Conservation (phyloP, 2,329 filamentous ascomycete species). For the Paecilomyces sp. region DNA sequence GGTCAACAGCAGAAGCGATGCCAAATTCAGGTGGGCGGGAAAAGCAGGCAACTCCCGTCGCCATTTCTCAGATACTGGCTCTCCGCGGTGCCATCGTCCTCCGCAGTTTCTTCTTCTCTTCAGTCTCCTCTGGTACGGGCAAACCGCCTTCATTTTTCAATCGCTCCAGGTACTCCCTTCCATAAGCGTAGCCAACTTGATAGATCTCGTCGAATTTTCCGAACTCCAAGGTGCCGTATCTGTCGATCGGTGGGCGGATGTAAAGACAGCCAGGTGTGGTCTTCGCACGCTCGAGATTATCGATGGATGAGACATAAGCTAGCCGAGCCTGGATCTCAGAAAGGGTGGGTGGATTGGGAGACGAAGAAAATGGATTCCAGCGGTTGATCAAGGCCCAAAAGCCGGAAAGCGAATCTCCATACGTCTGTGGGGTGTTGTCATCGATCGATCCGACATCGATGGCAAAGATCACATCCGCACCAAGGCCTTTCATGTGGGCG, state of each 20-base stretch:
- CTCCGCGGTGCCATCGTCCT: conserved; percentile 73
- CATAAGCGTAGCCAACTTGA: conserved; percentile 77
- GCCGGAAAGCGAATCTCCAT: conserved; percentile 89
- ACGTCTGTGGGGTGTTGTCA: conserved; percentile 83
- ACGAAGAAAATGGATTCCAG: conserved; percentile 89
- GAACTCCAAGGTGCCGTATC: conserved; percentile 92
- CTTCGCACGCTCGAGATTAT: conserved; percentile 91
- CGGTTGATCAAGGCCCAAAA: conserved; percentile 93
- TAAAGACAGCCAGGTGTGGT: conserved; percentile 85
- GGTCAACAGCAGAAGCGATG: background rate
- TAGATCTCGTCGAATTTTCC: conserved; percentile 98
- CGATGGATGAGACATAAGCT: conserved; percentile 90
- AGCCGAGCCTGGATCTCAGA: conserved; percentile 93
- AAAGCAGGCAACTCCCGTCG: background rate
- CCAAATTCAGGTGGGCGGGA: background rate
- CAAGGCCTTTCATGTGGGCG: conserved; percentile 90
- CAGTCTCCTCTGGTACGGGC: conserved; percentile 62
- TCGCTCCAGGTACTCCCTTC: conserved; percentile 68
- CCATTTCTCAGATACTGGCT: conserved; percentile 58
- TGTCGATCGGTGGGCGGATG: conserved; percentile 90
- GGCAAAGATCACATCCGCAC: conserved; percentile 90
- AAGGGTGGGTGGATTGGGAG: conserved; percentile 86
- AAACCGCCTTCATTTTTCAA: conserved; percentile 73
- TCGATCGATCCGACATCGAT: conserved; percentile 91
- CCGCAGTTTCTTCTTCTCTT: conserved; percentile 68